Conservation (phyloP, 352 stramenopile species). For the Pythium grandisporangium region DNA sequence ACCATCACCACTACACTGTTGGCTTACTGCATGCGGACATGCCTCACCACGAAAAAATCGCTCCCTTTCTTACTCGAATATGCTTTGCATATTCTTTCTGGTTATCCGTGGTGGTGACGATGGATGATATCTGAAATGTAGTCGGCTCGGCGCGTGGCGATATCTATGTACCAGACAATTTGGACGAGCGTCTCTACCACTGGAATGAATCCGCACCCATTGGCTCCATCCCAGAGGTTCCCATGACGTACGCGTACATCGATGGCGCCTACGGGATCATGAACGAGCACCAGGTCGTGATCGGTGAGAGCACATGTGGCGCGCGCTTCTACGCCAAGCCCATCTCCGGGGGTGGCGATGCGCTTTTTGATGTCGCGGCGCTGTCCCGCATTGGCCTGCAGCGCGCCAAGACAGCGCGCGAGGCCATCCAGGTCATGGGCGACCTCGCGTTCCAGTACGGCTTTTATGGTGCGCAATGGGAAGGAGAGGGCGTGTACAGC, state of each 20-base stretch:
- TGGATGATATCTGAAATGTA: too few relatives aligned
- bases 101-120: too few relatives aligned
- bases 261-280: conserved; percentile 78
- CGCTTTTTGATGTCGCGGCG: conserved; percentile 84
- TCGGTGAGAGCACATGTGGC: conserved; percentile 76
- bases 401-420: conserved; percentile 63
- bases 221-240: conserved; percentile 53
- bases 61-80: too few relatives aligned
- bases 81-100: too few relatives aligned
- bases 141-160: conserved; percentile 51
- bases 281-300: conserved; percentile 75
- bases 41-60: too few relatives aligned
- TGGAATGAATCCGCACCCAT: conserved; percentile 51
- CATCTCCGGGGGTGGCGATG: conserved; percentile 55
- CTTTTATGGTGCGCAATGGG: conserved; percentile 89
- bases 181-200: conserved; percentile 63
- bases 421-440: conserved; percentile 89
- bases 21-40: too few relatives aligned
- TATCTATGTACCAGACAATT: conserved; percentile 47
- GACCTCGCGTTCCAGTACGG: conserved; percentile 88
- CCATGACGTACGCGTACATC: conserved; percentile 68
- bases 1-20: too few relatives aligned
- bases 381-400: conserved; percentile 88
- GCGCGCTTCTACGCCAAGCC: conserved; percentile 56
- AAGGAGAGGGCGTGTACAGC: conserved; percentile 39